Base-by-base conservation (phyloP, 176 grass and related monocot genomes). In the Microstegium vimineum region DNA sequence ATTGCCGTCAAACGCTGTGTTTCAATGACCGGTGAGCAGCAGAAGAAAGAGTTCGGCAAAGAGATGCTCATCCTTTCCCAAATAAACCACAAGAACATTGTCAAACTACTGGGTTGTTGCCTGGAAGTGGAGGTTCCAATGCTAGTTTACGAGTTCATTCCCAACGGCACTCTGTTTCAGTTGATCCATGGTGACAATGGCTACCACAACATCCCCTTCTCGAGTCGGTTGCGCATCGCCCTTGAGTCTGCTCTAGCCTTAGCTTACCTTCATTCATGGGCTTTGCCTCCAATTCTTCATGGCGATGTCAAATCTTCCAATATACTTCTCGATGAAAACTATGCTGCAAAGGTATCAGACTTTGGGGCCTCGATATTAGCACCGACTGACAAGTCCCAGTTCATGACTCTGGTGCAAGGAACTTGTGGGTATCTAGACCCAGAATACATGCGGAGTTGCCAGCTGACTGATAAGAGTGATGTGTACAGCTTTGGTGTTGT, bases 11-110 rank as follows among this genome's bases (percentile, higher is more conserved):
- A 89, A 69, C 70, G 77, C 12, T 89, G 82, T 66, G 26, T 67
- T 20, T 80, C 56, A 0, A 47, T 75, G 46, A 75, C 60, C 0
- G 18, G 46, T 14, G 68, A 81, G 30, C 37, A 66, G 8, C 63
- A 89, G 73, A 66, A 88, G 31, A 45, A 78, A 2, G 72, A 89
- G 23, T 89, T 84, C 0, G 66, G 68, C 15, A 81, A 85, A 22
- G 82, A 85, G 37, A 69, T 89, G 82, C 10, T 89, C 20, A 84
- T 89, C 18, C 43, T 84, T 4, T 89, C 81, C 23, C 81, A 84
- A 51, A 72, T 80, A 14, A 84, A 78, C 73, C 86, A 89, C 56
- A 89, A 68, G n/a, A 89, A 89, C n/a, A 74, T 89, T 3, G 81
- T 84, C 6, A 80, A 89, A 18, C 81, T 89, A 56, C 22, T 84